Evolutionary conservation across 768 basidiomycete genomes (phyloP).

Genomic region (Kwoniella europaea): DNA sequence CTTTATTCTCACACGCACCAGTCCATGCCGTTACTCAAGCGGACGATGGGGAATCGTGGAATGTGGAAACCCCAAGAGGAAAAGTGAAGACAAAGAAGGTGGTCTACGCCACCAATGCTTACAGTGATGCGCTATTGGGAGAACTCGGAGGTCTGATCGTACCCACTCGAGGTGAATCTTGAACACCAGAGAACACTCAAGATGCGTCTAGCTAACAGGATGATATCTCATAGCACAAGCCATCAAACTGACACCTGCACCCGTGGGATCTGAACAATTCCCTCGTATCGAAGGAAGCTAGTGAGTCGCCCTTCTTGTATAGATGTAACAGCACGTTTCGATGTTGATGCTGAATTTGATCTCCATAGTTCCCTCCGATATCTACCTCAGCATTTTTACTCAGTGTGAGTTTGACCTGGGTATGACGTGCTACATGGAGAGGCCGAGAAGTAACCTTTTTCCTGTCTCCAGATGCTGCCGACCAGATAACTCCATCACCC

Average conservation of each 20-base stretch:
- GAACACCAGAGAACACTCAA: no score
- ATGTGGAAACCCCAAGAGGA: constrained; percentile 71
- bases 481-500: constrained; percentile 43
- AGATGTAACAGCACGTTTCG: not conserved
- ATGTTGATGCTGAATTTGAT: not conserved
- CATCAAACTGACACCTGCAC: constrained; percentile 39
- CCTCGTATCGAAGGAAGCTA: constrained; percentile 35
- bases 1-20: constrained; percentile 33
- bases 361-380: constrained; percentile 38
- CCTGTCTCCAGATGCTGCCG: constrained; percentile 9
- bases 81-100: constrained; percentile 67
- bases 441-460: no score
- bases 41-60: constrained; percentile 60
- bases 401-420: constrained; percentile 26
- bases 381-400: constrained; percentile 44
- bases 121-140: constrained; percentile 77
- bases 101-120: constrained; percentile 86
- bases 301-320: constrained; percentile 14
- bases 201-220: not conserved
- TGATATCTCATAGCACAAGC: constrained; percentile 32
- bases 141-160: constrained; percentile 60
- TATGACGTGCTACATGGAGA: not conserved
- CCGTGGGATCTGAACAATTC: constrained; percentile 35
- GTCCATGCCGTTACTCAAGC: constrained; percentile 51
- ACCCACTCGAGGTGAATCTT: constrained; percentile 33